Base-by-base conservation (phyloP, 1,284 basidiomycete species). In the Coriolopsis trogii region DNA sequence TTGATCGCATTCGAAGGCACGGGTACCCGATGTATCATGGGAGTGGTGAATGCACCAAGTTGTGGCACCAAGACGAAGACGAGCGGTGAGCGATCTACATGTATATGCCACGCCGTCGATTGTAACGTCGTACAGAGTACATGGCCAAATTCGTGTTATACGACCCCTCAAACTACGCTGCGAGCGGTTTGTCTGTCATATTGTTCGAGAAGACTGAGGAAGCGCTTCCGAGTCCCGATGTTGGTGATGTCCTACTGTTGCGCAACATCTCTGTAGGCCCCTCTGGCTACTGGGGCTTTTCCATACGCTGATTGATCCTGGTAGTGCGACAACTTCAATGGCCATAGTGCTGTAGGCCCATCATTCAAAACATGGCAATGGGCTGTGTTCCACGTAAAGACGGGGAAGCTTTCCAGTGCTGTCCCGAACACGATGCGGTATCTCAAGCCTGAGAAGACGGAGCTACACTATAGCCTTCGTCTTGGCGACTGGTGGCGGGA, bases 401-500 rank as follows among this genome's bases (percentile, higher is more conserved):
- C 56, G 0, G 58, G 60, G 23, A 55, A 40, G 31, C 20, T 55
- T 3, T 38, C 46, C 0, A 51, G 30, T 15, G 57, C 53, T 0
- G 51, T 53, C 1, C 28, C 10, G 9, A 52, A 53, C 2, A 41
- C 28, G 3, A 15, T 39, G 29, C 57, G 57, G 2, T 41, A 55
- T 18, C 61, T 63, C 42, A 49, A 53, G 25, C 55, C 58, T 1
- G 68, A 59, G 12, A 56, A 62, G 41, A 62, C 55, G 30, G 73
- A 76, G 40, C 49, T 69, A 9, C 60, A 65, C 23, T 71, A 75
- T 51, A 73, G 76, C 51, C 63, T 62, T 18, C 56, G 59, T 30
- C 60, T 80, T 9, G 70, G 69, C 1, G 75, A 78, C 34, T 89
- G 87, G 86, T 88, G 10, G 37, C 38, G 34, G 3, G 41, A 53